phyloP scores from a whole-genome alignment of 768 basidiomycete genomes.

The Pleurotus giganteus region DNA sequence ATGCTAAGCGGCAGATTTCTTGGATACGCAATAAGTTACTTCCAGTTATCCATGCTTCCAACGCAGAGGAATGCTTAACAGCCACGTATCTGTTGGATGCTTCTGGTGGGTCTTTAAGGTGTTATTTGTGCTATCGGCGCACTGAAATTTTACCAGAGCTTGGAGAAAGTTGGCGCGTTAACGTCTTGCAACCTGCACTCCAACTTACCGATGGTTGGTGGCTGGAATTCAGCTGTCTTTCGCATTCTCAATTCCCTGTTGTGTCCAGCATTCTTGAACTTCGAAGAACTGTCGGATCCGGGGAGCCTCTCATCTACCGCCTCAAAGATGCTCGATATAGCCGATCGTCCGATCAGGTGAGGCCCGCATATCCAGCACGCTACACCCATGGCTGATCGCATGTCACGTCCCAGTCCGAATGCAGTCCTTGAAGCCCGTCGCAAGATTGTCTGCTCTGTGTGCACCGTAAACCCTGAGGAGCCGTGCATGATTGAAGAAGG shows the following conservation, averaged over 20 bases:
- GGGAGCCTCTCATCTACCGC: slow-evolving; percentile 53
- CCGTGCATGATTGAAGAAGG: slow-evolving; percentile 69
- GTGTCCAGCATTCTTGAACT: slow-evolving; percentile 53
- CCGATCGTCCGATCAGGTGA: slow-evolving; percentile 45
- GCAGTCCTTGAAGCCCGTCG: slow-evolving; percentile 53
- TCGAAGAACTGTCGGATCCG: slow-evolving; percentile 53
- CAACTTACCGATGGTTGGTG: slow-evolving; percentile 47
- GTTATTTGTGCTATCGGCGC: background rate
- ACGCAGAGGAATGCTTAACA: slow-evolving; percentile 30
- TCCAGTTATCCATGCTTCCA: slow-evolving; percentile 60
- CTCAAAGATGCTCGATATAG: slow-evolving; percentile 44
- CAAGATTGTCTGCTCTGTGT: slow-evolving; percentile 58
- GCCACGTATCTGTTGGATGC: slow-evolving; percentile 64
- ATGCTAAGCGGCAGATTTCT: slow-evolving; percentile 86
- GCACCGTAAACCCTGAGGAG: slow-evolving; percentile 52
- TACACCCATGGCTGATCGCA: background rate
- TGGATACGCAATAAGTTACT: slow-evolving; percentile 93
- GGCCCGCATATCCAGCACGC: slow-evolving; percentile 13
- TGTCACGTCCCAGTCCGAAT: slow-evolving; percentile 59
- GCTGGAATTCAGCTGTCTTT: background rate
- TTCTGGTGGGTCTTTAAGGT: slow-evolving; percentile 41
- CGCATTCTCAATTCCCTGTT: background rate
- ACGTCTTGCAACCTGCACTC: slow-evolving; percentile 52
- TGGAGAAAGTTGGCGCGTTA: slow-evolving; percentile 54
- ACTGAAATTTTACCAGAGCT: slow-evolving; percentile 33